Evolutionary conservation across 2,329 filamentous ascomycete genomes (phyloP).

Genomic region (Ramichloridium luteum): DNA sequence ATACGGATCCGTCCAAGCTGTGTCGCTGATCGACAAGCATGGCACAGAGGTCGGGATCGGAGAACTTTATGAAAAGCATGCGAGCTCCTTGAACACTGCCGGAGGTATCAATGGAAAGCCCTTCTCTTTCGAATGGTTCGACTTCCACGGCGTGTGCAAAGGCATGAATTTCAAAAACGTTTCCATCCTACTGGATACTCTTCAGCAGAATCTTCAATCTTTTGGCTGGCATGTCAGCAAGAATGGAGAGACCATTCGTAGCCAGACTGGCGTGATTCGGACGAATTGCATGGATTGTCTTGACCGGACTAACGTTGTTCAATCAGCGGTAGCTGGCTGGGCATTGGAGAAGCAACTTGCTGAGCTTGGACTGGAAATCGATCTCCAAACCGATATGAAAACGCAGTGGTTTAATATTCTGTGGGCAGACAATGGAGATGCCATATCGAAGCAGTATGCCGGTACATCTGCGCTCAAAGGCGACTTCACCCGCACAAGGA

Average conservation of each 20-base stretch:
- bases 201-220: constrained; percentile 55
- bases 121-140: constrained; percentile 85
- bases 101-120: constrained; percentile 39
- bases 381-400: constrained; percentile 60
- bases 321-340: constrained; percentile 77
- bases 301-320: constrained; percentile 89
- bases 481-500: constrained; percentile 84
- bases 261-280: constrained; percentile 66
- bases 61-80: constrained; percentile 58
- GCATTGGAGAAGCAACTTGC: constrained; percentile 71
- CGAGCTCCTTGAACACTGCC: constrained; percentile 54
- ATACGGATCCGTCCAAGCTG: constrained; percentile 67
- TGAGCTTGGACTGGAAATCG: constrained; percentile 62
- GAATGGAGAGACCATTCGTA: constrained; percentile 29
- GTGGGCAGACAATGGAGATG: constrained; percentile 93
- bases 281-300: constrained; percentile 99
- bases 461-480: constrained; percentile 93
- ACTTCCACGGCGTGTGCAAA: constrained; percentile 83
- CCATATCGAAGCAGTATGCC: constrained; percentile 89
- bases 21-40: constrained; percentile 80
- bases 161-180: constrained; percentile 99
- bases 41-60: constrained; percentile 72
- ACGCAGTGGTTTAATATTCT: constrained; percentile 91
- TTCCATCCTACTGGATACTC: constrained; percentile 57
- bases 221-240: constrained; percentile 58